phyloP scores from a whole-genome alignment of 305 asterid species.

The Withania somnifera region DNA sequence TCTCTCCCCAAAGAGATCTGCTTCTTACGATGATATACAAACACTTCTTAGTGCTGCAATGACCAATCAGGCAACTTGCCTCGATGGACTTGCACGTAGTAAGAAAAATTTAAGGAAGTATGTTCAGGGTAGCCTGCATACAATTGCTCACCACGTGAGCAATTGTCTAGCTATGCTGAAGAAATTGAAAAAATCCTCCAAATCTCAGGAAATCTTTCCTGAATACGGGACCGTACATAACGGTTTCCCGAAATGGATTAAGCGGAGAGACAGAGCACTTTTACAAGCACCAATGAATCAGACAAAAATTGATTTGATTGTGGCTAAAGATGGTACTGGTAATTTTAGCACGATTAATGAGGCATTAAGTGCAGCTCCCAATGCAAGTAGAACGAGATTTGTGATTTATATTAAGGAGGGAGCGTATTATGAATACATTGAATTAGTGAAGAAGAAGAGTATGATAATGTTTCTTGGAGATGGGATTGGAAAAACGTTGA shows the following conservation, averaged over 20 bases:
- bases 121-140: conserved; percentile 36
- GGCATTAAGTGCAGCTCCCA: conserved; percentile 62
- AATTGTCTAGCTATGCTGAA: conserved; percentile 73
- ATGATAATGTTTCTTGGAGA: conserved; percentile 74
- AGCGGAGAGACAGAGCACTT: conserved; percentile 39
- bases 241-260: conserved; percentile 67
- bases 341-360: conserved; percentile 55
- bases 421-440: conserved; percentile 69
- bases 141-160: conserved; percentile 66
- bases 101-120: conserved; percentile 34
- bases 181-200: conserved; percentile 33
- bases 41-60: conserved; percentile 82
- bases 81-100: conserved; percentile 67
- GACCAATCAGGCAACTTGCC: conserved; percentile 79
- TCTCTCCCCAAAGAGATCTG: conserved; percentile 11
- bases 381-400: conserved; percentile 50
- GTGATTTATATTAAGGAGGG: conserved; percentile 76
- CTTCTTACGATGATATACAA: conserved; percentile 34
- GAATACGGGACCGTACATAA: conserved; percentile 23
- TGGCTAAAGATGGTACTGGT: conserved; percentile 79
- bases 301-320: conserved; percentile 35
- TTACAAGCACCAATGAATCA: conserved; percentile 39
- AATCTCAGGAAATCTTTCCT: conserved; percentile 14
- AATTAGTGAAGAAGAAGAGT: conserved; percentile 37
- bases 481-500: conserved; percentile 75